These are phyloP conservation scores for Telopea speciosissima DNA, from an alignment of 177 flowering plant genomes.

Conservation along the genomic window DNA sequence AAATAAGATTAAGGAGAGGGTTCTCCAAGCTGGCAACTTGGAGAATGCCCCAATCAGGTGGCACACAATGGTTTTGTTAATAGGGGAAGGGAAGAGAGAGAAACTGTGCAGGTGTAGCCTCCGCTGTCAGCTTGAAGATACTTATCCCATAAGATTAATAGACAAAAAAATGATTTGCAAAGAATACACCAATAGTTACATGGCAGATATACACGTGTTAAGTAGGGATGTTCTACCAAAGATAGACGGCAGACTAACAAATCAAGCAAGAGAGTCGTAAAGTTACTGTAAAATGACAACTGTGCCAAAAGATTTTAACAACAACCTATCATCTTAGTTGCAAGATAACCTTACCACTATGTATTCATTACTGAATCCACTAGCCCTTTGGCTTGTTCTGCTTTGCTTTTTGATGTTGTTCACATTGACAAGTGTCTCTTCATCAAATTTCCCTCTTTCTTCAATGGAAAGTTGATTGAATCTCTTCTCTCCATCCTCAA, in stretches of 20 bases:
- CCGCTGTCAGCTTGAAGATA: no score
- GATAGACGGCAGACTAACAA: background rate
- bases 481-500: slow-evolving; percentile 78
- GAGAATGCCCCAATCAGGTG: no score
- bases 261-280: background rate
- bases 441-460: slow-evolving; percentile 95
- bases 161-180: background rate
- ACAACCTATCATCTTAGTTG: background rate
- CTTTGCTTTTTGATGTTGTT: slow-evolving; percentile 73
- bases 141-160: no score
- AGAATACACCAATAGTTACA: no score
- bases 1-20: no score
- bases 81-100: no score
- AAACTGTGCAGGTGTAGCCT: no score
- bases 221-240: background rate
- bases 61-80: no score
- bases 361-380: slow-evolving; percentile 87
- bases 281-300: background rate
- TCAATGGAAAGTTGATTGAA: slow-evolving; percentile 92
- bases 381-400: slow-evolving; percentile 41
- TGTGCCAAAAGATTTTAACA: background rate
- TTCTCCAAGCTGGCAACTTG: no score
- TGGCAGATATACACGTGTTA: background rate
- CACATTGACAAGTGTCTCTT: slow-evolving; percentile 94
- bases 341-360: slow-evolving; percentile 64